phyloP scores from a whole-genome alignment of 352 stramenopile species.

The Globisporangium radiosum region DNA sequence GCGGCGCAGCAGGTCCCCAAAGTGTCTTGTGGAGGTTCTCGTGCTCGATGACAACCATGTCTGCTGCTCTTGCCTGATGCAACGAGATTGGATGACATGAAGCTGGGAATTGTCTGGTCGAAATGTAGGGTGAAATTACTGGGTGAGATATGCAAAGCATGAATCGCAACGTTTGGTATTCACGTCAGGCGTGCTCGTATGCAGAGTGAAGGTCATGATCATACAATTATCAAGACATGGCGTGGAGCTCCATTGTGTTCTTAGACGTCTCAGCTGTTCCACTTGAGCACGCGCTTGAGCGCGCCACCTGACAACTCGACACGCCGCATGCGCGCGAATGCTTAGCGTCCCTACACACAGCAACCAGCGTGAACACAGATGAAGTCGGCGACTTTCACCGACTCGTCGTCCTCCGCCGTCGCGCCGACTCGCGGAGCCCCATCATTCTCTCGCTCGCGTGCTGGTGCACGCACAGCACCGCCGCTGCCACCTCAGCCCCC shows the following conservation, averaged over 20 bases:
- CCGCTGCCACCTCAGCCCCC: background rate
- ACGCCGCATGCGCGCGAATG: background rate
- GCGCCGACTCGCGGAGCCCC: background rate
- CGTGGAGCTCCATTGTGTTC: conserved; percentile 4
- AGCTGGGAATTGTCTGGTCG: background rate
- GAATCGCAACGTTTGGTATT: background rate
- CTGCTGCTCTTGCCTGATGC: background rate
- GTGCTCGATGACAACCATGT: conserved; percentile 65
- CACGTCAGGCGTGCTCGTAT: no score
- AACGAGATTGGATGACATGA: no score
- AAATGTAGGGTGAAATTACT: background rate
- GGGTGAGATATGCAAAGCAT: background rate
- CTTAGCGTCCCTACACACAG: background rate
- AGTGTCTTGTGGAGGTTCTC: conserved; percentile 51
- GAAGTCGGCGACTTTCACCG: conserved; percentile 10
- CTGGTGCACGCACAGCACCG: background rate
- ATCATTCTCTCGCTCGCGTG: background rate
- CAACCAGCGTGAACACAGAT: conserved; percentile 10
- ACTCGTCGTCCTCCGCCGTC: background rate
- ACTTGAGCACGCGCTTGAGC: no score
- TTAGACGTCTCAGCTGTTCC: background rate
- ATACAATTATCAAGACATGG: conserved; percentile 4
- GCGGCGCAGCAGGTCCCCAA: conserved; percentile 38
- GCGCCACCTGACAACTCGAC: no score
- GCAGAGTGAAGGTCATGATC: conserved; percentile 5